Evolutionary conservation across 1,139 yeast genomes (phyloP).

Genomic region (Schizosaccharomyces versatilis): DNA sequence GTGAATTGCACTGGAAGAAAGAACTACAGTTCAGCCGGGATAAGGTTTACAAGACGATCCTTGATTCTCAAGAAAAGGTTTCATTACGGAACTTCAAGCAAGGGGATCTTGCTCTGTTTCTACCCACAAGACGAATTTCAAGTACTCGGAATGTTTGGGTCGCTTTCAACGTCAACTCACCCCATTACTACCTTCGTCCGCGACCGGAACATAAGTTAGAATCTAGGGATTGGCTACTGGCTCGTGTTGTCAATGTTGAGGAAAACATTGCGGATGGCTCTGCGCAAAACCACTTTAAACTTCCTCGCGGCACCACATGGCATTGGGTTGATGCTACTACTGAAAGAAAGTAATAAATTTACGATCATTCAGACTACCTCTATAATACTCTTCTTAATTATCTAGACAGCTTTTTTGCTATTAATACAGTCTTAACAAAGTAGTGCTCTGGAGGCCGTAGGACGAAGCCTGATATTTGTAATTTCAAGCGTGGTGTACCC

Average conservation of each 20-base stretch:
- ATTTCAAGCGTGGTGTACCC: no score
- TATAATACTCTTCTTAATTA: no score
- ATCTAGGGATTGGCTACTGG: not conserved
- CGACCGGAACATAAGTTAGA: not conserved
- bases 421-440: no score
- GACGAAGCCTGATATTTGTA: no score
- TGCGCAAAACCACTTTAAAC: not conserved
- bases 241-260: not conserved
- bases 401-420: no score
- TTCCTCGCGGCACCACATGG: conserved; percentile 1
- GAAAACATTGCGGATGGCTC: not conserved
- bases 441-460: no score
- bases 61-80: not conserved
- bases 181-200: not conserved
- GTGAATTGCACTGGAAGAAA: not conserved
- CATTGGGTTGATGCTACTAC: not conserved
- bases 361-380: no score
- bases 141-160: not conserved
- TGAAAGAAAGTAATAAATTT: not conserved
- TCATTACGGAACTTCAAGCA: not conserved
- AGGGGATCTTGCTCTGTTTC: conserved; percentile 1
- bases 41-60: not conserved
- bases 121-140: not conserved
- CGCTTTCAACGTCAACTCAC: conserved; percentile 2
- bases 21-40: not conserved